Evolutionary conservation across 1,284 basidiomycete genomes (phyloP).

Genomic region (Apiotrichum akiyoshidainum): DNA sequence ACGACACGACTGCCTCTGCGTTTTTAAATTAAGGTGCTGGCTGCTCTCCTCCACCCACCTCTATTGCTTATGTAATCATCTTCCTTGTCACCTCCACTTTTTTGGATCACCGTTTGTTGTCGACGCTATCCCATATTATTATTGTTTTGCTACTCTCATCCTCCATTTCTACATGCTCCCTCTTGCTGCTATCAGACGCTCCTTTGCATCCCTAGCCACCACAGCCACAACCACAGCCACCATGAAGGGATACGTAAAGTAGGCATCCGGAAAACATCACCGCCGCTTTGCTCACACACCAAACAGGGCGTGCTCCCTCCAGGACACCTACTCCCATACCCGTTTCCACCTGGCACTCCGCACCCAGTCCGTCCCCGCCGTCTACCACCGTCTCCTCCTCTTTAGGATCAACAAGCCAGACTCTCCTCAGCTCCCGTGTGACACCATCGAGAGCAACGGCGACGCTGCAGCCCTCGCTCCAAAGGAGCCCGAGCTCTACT

Average conservation of each 20-base stretch:
- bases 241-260: slow-evolving; percentile 7
- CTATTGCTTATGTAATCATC: too few relatives aligned
- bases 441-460: neutral
- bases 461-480: neutral
- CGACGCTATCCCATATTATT: too few relatives aligned
- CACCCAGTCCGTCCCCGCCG: slow-evolving; percentile 56
- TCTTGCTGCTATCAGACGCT: too few relatives aligned
- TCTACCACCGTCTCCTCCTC: slow-evolving; percentile 68
- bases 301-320: slow-evolving; percentile 56
- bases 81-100: too few relatives aligned
- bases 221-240: neutral
- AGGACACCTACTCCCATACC: slow-evolving; percentile 60
- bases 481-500: slow-evolving; percentile 61
- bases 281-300: neutral
- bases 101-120: too few relatives aligned
- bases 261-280: neutral
- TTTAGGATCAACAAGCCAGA: slow-evolving; percentile 58
- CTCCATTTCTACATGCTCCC: too few relatives aligned
- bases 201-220: too few relatives aligned
- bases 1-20: too few relatives aligned
- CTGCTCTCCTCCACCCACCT: too few relatives aligned
- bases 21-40: too few relatives aligned
- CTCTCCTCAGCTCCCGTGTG: neutral
- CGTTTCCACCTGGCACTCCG: slow-evolving; percentile 67
- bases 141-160: too few relatives aligned